Evolutionary conservation across 495 filamentous ascomycete species (phyloP), one percentile per base, ranked within the genome.

Genomic region (Lepidopterella palustris): DNA sequence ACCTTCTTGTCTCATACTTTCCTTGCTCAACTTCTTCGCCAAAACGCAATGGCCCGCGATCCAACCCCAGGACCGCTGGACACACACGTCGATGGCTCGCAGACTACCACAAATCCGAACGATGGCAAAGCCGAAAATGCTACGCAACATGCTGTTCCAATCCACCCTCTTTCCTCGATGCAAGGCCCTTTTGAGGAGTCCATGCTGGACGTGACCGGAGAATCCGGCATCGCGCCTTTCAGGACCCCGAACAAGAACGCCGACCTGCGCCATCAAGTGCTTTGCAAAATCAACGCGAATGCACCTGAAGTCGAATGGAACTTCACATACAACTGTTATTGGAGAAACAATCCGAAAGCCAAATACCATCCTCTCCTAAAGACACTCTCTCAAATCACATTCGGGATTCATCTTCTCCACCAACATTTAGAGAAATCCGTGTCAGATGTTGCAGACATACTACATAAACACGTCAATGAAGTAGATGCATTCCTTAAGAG

Each of bases 121-220:
- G 47, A 50, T 3, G 24, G 25, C 47, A 25, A 27, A 8, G 47
- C 47, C n/a, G 47, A 50, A 5, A 18, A 50, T 6, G 47, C 18
- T 24, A 9, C 47, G 20, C 20, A 18, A 13, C 47, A 13, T 1
- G 21, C 20, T 6, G 20, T 70, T 11, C 87, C 88, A 8, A 70
- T 77, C 18, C 90, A 95, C 72, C 93, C 93, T 1, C 87, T 98
- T 56, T 73, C 84, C 15, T 82, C 83, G 52, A 87, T 98, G 79
- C 93, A 97, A 68, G 88, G 83, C 50, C 89, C 93, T 49, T 97
- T 97, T 68, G 87, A 92, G 68, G 93, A 98, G 73, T 96, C 91
- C 2, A 86, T 98, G 54, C 62, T 81, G 25, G 91, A 96, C 66
- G 84, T 87, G 20, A 80, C 82, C 9, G 71, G 74, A 10, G 68